Evolutionary conservation across 495 filamentous ascomycete species (phyloP).

Genomic region (Apodospora peruviana): DNA sequence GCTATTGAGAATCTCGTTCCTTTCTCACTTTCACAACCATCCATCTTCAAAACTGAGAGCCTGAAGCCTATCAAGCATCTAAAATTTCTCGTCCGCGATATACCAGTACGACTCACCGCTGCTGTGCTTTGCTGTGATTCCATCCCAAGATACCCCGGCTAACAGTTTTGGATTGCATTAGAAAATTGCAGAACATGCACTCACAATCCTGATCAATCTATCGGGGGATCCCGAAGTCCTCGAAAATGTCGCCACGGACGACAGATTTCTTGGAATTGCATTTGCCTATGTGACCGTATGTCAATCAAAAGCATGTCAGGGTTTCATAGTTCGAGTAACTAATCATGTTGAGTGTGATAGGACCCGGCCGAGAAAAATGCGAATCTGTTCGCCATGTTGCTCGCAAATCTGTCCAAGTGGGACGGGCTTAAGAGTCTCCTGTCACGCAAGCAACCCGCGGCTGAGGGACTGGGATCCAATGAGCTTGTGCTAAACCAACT

Average conservation of each 20-base stretch:
- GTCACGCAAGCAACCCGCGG: slow-evolving; percentile 54
- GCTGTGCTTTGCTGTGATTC: too few relatives aligned
- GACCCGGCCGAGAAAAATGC: slow-evolving; percentile 61
- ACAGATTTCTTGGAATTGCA: slow-evolving; percentile 71
- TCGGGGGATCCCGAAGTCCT: slow-evolving; percentile 72
- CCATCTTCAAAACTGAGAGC: slow-evolving; percentile 76
- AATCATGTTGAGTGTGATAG: slow-evolving; percentile 21
- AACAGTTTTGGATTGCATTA: too few relatives aligned
- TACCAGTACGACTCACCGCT: slow-evolving; percentile 51
- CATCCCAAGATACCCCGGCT: too few relatives aligned
- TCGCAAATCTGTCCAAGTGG: slow-evolving; percentile 85
- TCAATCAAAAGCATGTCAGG: too few relatives aligned
- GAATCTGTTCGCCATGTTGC: slow-evolving; percentile 80
- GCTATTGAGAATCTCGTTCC: slow-evolving; percentile 82
- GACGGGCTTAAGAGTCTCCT: slow-evolving; percentile 63
- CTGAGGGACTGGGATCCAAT: slow-evolving; percentile 59
- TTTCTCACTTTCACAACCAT: slow-evolving; percentile 70
- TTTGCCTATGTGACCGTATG: slow-evolving; percentile 71
- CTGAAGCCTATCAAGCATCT: slow-evolving; percentile 79
- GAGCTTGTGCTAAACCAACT: slow-evolving; percentile 78
- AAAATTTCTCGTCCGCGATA: slow-evolving; percentile 81
- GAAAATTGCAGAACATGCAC: slow-evolving; percentile 86
- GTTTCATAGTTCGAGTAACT: not conserved
- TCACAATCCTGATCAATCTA: slow-evolving; percentile 90
- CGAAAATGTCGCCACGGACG: slow-evolving; percentile 66